Percentiles rank a stretch among this genome's conserved stretches.
Conservation (phyloP, 2,329 filamentous ascomycete genomes). For the Leptographium flavum region DNA sequence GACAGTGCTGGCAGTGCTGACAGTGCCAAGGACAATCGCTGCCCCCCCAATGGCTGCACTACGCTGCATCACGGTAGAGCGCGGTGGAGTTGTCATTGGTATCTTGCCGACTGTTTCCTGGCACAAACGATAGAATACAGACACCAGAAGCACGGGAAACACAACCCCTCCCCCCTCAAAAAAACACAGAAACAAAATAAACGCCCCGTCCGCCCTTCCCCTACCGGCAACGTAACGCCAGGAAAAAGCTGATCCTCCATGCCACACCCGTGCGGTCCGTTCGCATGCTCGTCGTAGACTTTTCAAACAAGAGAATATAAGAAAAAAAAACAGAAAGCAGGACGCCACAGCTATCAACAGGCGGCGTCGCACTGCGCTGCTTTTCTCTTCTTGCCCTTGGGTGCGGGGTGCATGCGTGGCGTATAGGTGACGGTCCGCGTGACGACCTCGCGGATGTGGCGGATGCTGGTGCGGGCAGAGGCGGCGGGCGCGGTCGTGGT, state of each 20-base stretch:
- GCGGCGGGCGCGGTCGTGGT: neutral
- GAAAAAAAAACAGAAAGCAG: neutral
- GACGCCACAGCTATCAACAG: neutral
- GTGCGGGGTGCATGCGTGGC: constrained; percentile 71
- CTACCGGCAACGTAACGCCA: neutral
- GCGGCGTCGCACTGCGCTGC: constrained; percentile 27
- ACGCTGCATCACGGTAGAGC: no score
- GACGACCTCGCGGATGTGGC: constrained; percentile 74
- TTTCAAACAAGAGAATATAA: neutral
- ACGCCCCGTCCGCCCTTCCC: neutral
- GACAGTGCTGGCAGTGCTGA: no score
- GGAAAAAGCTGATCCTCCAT: neutral
- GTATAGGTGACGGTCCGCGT: constrained; percentile 92
- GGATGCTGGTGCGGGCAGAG: constrained; percentile 38
- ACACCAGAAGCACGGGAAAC: no score
- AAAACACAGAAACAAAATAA: neutral
- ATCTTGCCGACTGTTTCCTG: no score
- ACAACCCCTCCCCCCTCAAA: no score
- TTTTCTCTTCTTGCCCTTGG: constrained; percentile 85
- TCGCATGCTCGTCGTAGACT: neutral
- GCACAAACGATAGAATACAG: no score
- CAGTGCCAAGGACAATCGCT: no score
- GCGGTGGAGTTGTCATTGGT: no score
- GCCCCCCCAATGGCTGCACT: no score
- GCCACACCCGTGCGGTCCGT: no score